phyloP scores from a whole-genome alignment of 1,139 yeast genomes.

The Geotrichum restrictum region DNA sequence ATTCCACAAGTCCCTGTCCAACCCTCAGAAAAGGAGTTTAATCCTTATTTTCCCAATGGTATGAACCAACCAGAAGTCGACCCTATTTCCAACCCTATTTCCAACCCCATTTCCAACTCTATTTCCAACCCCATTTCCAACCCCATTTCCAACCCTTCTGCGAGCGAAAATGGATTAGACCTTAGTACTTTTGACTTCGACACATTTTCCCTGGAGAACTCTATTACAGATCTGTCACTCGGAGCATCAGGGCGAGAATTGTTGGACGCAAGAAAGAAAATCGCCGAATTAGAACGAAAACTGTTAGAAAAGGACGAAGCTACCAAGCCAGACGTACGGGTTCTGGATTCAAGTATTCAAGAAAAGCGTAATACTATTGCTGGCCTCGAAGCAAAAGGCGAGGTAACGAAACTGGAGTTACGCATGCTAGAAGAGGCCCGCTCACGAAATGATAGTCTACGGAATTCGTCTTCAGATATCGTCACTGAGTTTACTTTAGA shows the following conservation, averaged over 20 bases:
- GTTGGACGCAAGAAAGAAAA: constrained; percentile 33
- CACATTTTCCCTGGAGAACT: constrained; percentile 11
- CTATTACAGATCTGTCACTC: constrained; percentile 4
- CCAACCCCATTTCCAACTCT: no score
- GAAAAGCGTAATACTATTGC: constrained; percentile 39
- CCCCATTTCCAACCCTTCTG: no score
- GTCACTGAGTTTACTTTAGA: constrained; percentile 31
- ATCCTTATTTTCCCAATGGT: constrained; percentile 18
- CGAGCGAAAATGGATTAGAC: no score
- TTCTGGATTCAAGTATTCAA: constrained; percentile 31
- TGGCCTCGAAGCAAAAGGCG: constrained; percentile 36
- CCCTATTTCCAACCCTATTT: no score
- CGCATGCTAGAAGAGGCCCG: constrained; percentile 30
- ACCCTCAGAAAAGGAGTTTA: neutral
- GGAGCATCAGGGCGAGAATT: constrained; percentile 27
- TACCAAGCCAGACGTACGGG: constrained; percentile 16
- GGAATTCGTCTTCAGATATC: constrained; percentile 27
- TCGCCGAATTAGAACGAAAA: constrained; percentile 35
- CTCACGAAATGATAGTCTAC: constrained; percentile 20
- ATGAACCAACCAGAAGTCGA: neutral
- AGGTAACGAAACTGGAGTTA: constrained; percentile 35
- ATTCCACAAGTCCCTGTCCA: constrained; percentile 3
- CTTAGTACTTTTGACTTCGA: neutral
- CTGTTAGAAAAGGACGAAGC: constrained; percentile 25
- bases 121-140: no score